Percentiles rank a stretch among this genome's conserved stretches.
Conservation (phyloP, 176 grass and related monocot species). For the Oryza punctata region DNA sequence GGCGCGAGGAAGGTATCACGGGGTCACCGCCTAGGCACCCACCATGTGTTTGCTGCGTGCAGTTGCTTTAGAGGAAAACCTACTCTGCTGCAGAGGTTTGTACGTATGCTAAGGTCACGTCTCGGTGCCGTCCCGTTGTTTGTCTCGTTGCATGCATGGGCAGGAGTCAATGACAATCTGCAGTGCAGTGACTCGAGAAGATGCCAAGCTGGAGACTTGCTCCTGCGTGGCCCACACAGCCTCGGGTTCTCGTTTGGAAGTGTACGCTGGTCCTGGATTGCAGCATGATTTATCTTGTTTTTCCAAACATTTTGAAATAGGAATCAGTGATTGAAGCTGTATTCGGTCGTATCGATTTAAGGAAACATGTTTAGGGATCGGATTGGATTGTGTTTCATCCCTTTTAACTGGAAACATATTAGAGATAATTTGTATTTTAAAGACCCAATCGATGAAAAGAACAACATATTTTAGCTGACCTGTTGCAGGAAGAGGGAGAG, state of each 20-base stretch:
- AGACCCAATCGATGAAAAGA: too few relatives aligned
- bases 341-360: too few relatives aligned
- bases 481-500: slow-evolving; percentile 68
- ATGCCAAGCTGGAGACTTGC: slow-evolving; percentile 3
- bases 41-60: background rate
- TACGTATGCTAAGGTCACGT: slow-evolving; percentile 22
- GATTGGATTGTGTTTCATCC: too few relatives aligned
- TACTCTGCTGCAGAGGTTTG: background rate
- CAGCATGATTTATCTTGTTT: background rate
- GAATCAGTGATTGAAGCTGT: too few relatives aligned
- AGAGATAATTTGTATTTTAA: too few relatives aligned
- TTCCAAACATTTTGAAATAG: too few relatives aligned
- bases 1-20: slow-evolving; percentile 25
- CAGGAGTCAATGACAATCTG: background rate
- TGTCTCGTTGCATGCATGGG: slow-evolving; percentile 19
- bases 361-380: too few relatives aligned
- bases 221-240: background rate
- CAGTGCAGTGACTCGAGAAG: background rate
- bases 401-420: too few relatives aligned
- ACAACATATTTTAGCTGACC: slow-evolving; percentile 32
- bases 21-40: background rate
- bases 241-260: background rate
- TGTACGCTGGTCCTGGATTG: background rate
- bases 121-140: background rate
- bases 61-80: background rate